Conservation (phyloP, 169 alveolate species). For the Plasmodium chabaudi region DNA sequence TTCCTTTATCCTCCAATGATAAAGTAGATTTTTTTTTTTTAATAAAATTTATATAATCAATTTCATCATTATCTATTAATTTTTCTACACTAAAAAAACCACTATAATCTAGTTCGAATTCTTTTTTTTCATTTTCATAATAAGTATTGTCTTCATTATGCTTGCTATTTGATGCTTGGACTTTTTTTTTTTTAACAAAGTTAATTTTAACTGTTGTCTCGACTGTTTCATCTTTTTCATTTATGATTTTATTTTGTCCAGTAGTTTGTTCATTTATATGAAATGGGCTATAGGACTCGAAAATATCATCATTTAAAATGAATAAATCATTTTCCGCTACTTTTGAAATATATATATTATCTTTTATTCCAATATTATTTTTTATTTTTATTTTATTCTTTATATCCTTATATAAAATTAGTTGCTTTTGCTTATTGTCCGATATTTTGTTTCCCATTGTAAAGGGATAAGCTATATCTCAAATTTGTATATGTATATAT, state of each 20-base stretch:
- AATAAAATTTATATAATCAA: background rate
- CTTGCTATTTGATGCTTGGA: background rate
- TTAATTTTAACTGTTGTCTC: slow-evolving; percentile 16
- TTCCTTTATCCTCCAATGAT: background rate
- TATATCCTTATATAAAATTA: slow-evolving; percentile 60
- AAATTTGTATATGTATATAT: slow-evolving; percentile 1
- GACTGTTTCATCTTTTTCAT: background rate
- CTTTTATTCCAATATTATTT: slow-evolving; percentile 28
- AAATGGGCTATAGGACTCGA: slow-evolving; percentile 15
- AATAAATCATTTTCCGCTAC: slow-evolving; percentile 27
- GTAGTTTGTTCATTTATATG: slow-evolving; percentile 12
- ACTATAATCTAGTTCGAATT: slow-evolving; percentile 58
- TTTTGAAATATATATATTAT: slow-evolving; percentile 33
- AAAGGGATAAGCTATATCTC: background rate
- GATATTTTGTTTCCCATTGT: slow-evolving; percentile 61
- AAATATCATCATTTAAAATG: slow-evolving; percentile 21
- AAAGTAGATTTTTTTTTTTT: background rate
- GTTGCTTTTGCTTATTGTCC: slow-evolving; percentile 42
- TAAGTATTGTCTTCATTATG: slow-evolving; percentile 1
- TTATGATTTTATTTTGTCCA: background rate
- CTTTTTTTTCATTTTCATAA: slow-evolving; percentile 15
- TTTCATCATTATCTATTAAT: slow-evolving; percentile 1
- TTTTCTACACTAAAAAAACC: slow-evolving; percentile 40
- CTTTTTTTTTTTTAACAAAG: slow-evolving; percentile 10
- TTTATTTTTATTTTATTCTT: slow-evolving; percentile 51